phyloP scores from a whole-genome alignment of 257 asterid genomes.

The Solanum virginianum region DNA sequence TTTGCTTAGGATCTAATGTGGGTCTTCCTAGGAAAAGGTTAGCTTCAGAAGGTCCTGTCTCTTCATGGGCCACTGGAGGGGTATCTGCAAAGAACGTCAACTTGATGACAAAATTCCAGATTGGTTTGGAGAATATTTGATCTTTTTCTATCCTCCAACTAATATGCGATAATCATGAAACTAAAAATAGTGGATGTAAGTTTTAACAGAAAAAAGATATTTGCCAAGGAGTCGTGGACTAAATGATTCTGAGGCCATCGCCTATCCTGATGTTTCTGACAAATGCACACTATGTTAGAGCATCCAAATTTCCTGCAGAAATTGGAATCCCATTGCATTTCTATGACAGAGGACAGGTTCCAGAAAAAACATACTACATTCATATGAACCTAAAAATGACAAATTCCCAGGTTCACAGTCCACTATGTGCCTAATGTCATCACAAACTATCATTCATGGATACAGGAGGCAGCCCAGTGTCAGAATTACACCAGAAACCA shows the following conservation, averaged over 20 bases:
- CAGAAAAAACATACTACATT: neutral
- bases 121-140: neutral
- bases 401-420: neutral
- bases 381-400: neutral
- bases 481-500: neutral
- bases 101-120: neutral
- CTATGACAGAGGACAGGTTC: neutral
- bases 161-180: neutral
- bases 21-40: constrained; percentile 32
- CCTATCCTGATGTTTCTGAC: neutral
- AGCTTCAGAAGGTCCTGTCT: constrained; percentile 49
- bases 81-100: constrained; percentile 21
- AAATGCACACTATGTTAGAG: neutral
- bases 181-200: neutral
- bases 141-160: neutral
- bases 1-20: constrained; percentile 26
- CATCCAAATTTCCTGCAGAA: neutral
- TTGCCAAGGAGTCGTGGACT: neutral
- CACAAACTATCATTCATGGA: neutral
- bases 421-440: neutral
- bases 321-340: neutral
- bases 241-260: neutral
- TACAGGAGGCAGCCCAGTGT: neutral
- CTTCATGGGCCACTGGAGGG: constrained; percentile 26
- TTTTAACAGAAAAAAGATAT: neutral